Evolutionary conservation across 1,284 basidiomycete species (phyloP).

Genomic region (Hemileia vastatrix): DNA sequence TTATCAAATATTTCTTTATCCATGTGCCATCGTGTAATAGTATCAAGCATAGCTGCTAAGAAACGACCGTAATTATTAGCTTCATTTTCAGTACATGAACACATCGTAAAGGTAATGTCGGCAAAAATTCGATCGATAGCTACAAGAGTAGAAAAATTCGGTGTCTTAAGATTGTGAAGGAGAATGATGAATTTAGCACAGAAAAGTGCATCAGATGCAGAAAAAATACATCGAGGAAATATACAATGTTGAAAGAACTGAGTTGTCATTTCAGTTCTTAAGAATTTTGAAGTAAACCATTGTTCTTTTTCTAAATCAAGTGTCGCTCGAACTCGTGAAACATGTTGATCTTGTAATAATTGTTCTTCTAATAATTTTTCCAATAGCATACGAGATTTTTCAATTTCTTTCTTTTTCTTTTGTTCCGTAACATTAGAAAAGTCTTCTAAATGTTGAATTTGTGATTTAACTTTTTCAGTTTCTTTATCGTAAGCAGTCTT

Average conservation of each 20-base stretch:
- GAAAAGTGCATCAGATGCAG: slow-evolving; percentile 90
- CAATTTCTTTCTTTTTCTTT: no score
- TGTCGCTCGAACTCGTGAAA: no score
- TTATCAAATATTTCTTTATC: slow-evolving; percentile 52
- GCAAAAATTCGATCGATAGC: no score
- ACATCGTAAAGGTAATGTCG: slow-evolving; percentile 74
- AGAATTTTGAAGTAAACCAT: no score
- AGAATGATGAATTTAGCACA: slow-evolving; percentile 82
- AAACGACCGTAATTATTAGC: slow-evolving; percentile 94
- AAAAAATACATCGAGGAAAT: slow-evolving; percentile 77
- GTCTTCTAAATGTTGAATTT: no score
- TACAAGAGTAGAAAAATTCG: slow-evolving; percentile 73
- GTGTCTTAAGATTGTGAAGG: slow-evolving; percentile 73
- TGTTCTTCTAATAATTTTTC: no score
- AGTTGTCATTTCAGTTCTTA: no score
- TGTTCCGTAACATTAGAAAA: no score
- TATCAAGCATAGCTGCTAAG: slow-evolving; percentile 64
- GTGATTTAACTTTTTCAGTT: no score
- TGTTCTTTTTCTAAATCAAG: no score
- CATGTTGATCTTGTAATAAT: no score
- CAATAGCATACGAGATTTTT: no score
- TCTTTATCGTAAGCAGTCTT: slow-evolving; percentile 46
- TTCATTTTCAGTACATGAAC: slow-evolving; percentile 88
- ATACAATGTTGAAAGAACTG: slow-evolving; percentile 85
- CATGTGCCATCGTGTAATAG: slow-evolving; percentile 65